phyloP scores from a whole-genome alignment of 2,329 filamentous ascomycete genomes.

The Fusarium illudens region DNA sequence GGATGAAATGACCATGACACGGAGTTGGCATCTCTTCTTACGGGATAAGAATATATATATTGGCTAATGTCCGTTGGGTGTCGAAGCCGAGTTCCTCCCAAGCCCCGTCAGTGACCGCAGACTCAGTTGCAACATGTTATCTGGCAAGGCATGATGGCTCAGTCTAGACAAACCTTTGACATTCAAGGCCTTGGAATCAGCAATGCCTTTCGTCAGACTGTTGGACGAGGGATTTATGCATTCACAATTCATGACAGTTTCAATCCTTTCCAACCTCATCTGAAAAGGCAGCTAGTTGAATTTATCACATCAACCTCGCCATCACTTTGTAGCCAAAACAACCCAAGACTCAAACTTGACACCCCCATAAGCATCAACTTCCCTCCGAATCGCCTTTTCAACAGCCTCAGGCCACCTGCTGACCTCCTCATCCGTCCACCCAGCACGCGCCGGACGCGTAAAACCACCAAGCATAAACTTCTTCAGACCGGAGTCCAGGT shows the following conservation, averaged over 20 bases:
- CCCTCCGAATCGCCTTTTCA: constrained; percentile 27
- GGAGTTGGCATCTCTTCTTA: not conserved
- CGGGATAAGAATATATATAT: not conserved
- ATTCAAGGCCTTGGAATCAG: too few species aligned
- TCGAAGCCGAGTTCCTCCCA: not conserved
- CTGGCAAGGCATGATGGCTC: not conserved
- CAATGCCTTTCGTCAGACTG: too few species aligned
- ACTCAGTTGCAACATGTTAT: not conserved
- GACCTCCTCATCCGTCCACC: constrained; percentile 36
- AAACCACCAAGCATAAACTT: constrained; percentile 36
- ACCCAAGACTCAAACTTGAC: constrained; percentile 37
- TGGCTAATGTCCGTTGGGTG: not conserved
- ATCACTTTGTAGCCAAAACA: constrained; percentile 37
- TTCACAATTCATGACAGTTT: too few species aligned
- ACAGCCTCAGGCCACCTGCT: constrained; percentile 35
- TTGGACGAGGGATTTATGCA: too few species aligned
- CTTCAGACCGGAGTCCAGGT: constrained; percentile 31
- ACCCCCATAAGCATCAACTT: constrained; percentile 32
- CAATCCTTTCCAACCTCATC: too few species aligned
- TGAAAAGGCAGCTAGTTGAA: too few species aligned
- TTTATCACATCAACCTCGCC: too few species aligned
- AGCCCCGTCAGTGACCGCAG: not conserved
- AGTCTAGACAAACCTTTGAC: not conserved
- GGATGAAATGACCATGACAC: not conserved
- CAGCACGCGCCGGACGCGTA: constrained; percentile 29